phyloP scores from a whole-genome alignment of 2,329 filamentous ascomycete genomes.

The Alternaria metachromatica region DNA sequence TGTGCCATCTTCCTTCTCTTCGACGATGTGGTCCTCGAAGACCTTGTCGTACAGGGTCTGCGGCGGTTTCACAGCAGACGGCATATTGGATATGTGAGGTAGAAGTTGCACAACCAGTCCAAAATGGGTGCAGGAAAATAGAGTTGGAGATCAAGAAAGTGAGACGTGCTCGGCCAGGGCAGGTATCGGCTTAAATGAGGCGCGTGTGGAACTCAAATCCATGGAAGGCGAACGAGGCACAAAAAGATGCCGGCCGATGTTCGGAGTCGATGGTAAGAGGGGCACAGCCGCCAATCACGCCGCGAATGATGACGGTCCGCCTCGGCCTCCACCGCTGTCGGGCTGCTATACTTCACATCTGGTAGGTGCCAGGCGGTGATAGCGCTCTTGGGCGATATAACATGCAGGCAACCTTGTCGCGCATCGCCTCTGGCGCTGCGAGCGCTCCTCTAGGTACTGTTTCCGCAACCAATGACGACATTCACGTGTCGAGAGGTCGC shows the following conservation, averaged over 20 bases:
- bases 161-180: conserved; percentile 15
- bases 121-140: conserved; percentile 6
- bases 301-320: conserved; percentile 29
- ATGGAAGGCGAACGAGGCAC: conserved; percentile 33
- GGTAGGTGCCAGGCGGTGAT: neutral
- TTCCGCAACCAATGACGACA: conserved; percentile 23
- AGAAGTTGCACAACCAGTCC: conserved; percentile 24
- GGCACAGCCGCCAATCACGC: conserved; percentile 32
- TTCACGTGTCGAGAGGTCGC: conserved; percentile 8
- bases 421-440: conserved; percentile 4
- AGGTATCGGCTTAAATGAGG: conserved; percentile 29
- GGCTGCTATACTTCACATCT: conserved; percentile 1
- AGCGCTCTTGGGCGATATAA: neutral
- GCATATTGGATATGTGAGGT: conserved; percentile 65
- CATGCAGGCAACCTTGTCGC: conserved; percentile 9
- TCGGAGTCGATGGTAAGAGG: conserved; percentile 32
- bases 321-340: conserved; percentile 19
- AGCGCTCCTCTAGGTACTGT: neutral
- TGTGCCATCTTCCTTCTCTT: conserved; percentile 93
- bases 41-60: conserved; percentile 98
- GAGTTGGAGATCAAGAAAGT: neutral
- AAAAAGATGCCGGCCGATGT: conserved; percentile 39
- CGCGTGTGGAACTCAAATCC: conserved; percentile 33
- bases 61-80: conserved; percentile 72
- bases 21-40: conserved; percentile 90